A percentile compares a stretch with the other conserved stretches of the same genome.
Evolutionary conservation across 192 early-diverging fungal genomes (phyloP).

Genomic region (Entophlyctis luteolus): DNA sequence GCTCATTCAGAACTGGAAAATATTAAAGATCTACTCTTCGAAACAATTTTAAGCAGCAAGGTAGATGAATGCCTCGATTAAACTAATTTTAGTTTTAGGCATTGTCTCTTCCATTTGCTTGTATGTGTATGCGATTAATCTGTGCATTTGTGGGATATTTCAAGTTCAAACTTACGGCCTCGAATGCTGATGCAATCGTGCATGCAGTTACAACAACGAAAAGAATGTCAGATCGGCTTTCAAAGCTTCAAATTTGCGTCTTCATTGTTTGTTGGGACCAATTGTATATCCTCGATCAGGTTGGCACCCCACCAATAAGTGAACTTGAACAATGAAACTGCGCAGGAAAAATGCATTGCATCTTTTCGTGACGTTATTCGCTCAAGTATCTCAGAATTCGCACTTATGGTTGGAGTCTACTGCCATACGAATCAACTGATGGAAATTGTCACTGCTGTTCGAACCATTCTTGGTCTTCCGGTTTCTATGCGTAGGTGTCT

Average conservation of each 20-base stretch:
- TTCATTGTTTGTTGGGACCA: slow-evolving; percentile 12
- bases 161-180: slow-evolving; percentile 6
- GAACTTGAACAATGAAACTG: background rate
- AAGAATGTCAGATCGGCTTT: background rate
- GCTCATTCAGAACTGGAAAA: background rate
- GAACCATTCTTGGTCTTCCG: background rate
- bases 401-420: slow-evolving; percentile 25
- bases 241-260: background rate
- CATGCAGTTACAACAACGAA: background rate
- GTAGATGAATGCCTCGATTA: background rate
- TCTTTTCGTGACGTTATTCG: background rate
- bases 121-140: slow-evolving; percentile 5
- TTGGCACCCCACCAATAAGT: background rate
- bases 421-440: slow-evolving; percentile 24
- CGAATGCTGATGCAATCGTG: background rate
- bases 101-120: too few species aligned
- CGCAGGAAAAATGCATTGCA: slow-evolving; percentile 14
- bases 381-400: slow-evolving; percentile 11
- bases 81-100: too few species aligned
- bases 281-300: background rate
- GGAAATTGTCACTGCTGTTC: slow-evolving; percentile 8
- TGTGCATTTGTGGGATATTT: slow-evolving; percentile 23
- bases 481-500: background rate
- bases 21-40: slow-evolving; percentile 1
- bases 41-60: background rate